phyloP scores from a whole-genome alignment of 192 early-diverging fungal species.

The Podila verticillata region DNA sequence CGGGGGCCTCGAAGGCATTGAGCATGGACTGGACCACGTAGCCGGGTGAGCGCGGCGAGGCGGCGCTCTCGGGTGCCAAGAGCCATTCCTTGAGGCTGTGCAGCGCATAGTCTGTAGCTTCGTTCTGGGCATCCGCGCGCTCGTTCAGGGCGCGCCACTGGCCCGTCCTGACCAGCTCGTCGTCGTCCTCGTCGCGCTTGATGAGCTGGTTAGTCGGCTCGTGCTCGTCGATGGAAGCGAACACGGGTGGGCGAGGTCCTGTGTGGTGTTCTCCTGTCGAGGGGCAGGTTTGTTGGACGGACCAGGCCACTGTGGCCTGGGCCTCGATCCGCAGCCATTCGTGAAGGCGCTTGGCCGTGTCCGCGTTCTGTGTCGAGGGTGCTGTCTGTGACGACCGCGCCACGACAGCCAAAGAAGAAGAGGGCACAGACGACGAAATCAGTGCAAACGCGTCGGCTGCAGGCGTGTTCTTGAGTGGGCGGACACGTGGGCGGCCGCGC shows the following conservation, averaged over 20 bases:
- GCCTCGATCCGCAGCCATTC: background rate
- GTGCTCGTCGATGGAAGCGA: background rate
- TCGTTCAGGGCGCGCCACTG: background rate
- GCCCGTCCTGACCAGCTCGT: background rate
- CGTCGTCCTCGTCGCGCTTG: background rate
- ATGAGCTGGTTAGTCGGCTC: too few relatives aligned
- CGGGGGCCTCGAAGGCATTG: too few relatives aligned
- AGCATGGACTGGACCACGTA: too few relatives aligned
- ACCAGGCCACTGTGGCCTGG: background rate
- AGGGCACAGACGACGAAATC: background rate
- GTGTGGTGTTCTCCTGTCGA: background rate
- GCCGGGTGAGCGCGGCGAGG: too few relatives aligned
- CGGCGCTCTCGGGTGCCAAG: background rate
- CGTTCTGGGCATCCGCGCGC: background rate
- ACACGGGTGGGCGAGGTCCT: background rate
- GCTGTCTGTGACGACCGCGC: background rate
- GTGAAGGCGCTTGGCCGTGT: background rate
- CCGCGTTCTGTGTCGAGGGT: background rate
- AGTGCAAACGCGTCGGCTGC: background rate
- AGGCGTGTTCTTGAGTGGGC: background rate
- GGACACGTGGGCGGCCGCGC: background rate
- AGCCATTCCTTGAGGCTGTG: background rate
- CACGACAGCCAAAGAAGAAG: background rate
- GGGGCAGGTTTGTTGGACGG: too few relatives aligned
- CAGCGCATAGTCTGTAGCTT: background rate